A percentile compares a stretch with the other conserved stretches of the same genome.
Conservation (phyloP, 495 filamentous ascomycete species). For the Penicillium verhagenii region DNA sequence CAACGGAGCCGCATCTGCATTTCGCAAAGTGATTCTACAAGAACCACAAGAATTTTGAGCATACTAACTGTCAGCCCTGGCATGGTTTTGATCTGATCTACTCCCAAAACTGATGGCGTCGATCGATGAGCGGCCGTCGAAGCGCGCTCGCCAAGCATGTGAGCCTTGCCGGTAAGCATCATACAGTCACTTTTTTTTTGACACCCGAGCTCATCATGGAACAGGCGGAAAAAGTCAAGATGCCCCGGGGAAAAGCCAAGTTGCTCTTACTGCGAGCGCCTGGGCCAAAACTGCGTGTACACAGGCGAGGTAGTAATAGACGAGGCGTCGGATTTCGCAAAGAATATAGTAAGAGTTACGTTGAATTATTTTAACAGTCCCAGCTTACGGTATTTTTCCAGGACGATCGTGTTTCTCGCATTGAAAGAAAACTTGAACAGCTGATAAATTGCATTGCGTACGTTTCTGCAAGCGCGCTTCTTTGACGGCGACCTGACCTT, state of each 20-base stretch:
- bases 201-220: neutral
- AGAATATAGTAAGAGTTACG: conserved; percentile 12
- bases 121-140: conserved; percentile 32
- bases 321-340: conserved; percentile 18
- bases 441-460: conserved; percentile 29
- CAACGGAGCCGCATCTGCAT: neutral
- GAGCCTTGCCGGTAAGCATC: conserved; percentile 41
- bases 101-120: neutral
- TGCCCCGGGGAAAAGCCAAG: conserved; percentile 44
- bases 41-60: neutral
- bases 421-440: conserved; percentile 39
- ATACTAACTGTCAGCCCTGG: neutral
- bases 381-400: conserved; percentile 11
- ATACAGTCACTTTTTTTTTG: neutral
- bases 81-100: neutral
- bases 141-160: conserved; percentile 41
- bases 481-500: neutral
- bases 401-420: conserved; percentile 37
- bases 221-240: conserved; percentile 42
- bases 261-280: conserved; percentile 41
- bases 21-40: neutral
- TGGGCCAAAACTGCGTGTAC: conserved; percentile 42
- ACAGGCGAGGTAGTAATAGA: conserved; percentile 24
- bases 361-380: neutral
- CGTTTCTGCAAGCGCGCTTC: neutral